Base-by-base conservation (phyloP, 352 stramenopile species). In the Globisporangium irregulare region DNA sequence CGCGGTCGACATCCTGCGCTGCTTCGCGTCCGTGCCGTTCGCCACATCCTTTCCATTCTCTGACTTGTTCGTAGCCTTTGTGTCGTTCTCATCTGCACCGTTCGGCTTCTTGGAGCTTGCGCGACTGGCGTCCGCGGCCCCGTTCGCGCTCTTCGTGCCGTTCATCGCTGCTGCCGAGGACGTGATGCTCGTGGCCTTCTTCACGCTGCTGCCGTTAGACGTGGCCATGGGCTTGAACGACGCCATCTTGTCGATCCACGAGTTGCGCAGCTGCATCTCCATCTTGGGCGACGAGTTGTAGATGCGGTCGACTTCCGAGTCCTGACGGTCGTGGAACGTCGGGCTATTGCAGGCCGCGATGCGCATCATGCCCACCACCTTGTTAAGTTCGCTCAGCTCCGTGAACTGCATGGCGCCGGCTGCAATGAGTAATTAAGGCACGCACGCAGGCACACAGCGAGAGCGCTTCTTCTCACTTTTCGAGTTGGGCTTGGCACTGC, bases 211-310 rank as follows among this genome's bases (percentile, higher is more conserved):
- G 41, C 14, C 54, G 14, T 67, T 62, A 25, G 54, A 9, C 38
- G 69, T 29, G 3, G 77, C 29, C 57, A 86, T 58, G 4, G 81
- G 74, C 73, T 94, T 94, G 65, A 92, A 91, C 20, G 84, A 78
- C 60, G 85, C 78, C 76, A 94, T 90, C 75, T 90, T 90, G 70
- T 96, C 88, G 69, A 96, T 92, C 88, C 88, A 96, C 65, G 88
- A 96, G 64, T 92, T 93, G 61, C 85, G 88, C 72, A 94, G 67
- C 70, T 94, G 85, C 68, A 87, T 81, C 66, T 94, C 88, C 79
- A 94, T 92, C 67, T 96, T 96, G 20, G 89, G 89, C 62, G 89
- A 96, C 66, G 87, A 93, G 69, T 94, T 96, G 77, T 91, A 96
- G 70, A 96, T 94, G 57, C 87, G 87, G 60, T 96, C 89, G 32